Base-by-base conservation (phyloP, 2,329 filamentous ascomycete genomes). In the Pseudonectria buxi region DNA sequence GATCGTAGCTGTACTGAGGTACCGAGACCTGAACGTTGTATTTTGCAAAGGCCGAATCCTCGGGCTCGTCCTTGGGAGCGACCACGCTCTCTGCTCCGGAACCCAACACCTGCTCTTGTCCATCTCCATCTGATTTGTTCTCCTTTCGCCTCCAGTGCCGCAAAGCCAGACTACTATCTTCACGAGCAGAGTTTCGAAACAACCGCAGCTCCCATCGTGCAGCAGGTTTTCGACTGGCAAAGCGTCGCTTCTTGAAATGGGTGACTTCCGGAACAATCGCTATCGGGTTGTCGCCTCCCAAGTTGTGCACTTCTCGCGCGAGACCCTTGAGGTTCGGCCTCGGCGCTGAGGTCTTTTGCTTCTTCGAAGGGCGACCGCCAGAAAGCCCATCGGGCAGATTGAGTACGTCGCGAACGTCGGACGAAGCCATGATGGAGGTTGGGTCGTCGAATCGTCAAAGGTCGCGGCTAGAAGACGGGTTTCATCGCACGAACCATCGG, bases 351-450 rank as follows among this genome's bases (percentile, higher is more conserved):
- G 76, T 67, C 58, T 84, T 88, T 51, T 82, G 78, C 58, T 90
- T 89, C 67, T 92, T 94, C 28, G 75, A 64, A 27, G 80, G 77
- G 44, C 81, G 66, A 35, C 68, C 55, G 33, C 63, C 65, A 33
- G 65, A 53, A 33, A 64, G 51, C 41, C 67, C 63, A 24, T 79
- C 81, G 32, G 82, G 81, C 57, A 94, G 71, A 61, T 89, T 86
- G 55, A 94, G 78, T 57, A 94, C 86, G 60, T 94, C 87, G 66
- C 85, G 86, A 50, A 94, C 78, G 71, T 94, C 87, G 59, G 80
- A 76, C 44, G 82, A 82, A 42, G 81, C 72, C 81, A 86, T 86
- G 45, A 53, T 69, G 53, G 46, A 45, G 38, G 48, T 39, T 40
- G 45, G 30, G 42, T 24, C 13, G 34, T 15, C 14, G 26, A 28